Evolutionary conservation across 805 yeast genomes (phyloP), one percentile per base, ranked within the genome.

Genomic region (Lipomyces kockii): DNA sequence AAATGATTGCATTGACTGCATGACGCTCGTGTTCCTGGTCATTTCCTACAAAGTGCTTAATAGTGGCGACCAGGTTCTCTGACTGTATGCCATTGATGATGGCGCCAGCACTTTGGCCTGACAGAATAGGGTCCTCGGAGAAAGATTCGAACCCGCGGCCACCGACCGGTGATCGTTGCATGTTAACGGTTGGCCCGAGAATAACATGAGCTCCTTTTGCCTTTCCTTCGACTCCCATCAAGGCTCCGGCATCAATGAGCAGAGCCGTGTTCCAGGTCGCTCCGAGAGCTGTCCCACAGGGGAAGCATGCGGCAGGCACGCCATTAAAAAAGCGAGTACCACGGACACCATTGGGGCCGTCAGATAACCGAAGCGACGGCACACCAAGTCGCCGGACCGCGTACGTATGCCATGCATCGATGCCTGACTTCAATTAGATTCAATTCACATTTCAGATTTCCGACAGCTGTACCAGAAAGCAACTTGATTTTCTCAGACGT

Each of bases 281-380:
- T 1, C 86, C 89, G 74, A 87, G 74, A 3, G 82, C 89, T 9
- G 89, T 85, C 37, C 89, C 89, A 73, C 85, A 83, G 6, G 89
- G 88, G 71, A 87, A 81, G 69, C 88, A 85, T 67, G 86, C 87
- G 55, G 88, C 80, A 7, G 87, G 86, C 29, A 80, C 79, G 52
- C 84, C 80, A 68, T 83, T 78, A 73, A 85, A 84, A 73, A 85
- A 85, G 55, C 78, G 81, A 25, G 87, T 85, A 32, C 89, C 89
- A 69, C 89, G 79, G 58, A 86, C 80, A 69, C 90, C 90, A 73
- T 87, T 87, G 59, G 90, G 90, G 22, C 90, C 90, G 74, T 87
- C 90, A 22, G 83, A 76, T 39, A 83, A 73, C 73, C 88, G 79
- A 5, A 86, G 67, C 0, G 83, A 76, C 2, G 87, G 87, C 53